Evolutionary conservation across 768 basidiomycete genomes (phyloP), one percentile per base, ranked within the genome.

Genomic region (Lactarius hengduanensis): DNA sequence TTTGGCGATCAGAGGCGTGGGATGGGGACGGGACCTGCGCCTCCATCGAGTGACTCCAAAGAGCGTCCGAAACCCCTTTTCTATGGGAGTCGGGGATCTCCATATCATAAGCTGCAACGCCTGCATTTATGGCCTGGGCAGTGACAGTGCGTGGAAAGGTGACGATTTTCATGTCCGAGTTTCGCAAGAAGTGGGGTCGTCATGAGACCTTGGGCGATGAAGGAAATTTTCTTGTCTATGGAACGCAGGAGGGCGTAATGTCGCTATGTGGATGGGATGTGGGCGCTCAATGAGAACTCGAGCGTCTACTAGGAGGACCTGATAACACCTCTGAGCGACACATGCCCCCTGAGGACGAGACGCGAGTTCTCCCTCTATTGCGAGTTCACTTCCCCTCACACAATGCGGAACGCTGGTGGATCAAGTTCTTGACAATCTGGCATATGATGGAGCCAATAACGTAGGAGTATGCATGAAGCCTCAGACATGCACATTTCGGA

Each of bases 111-210:
- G 16, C 41, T 41, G 41, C 41, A 41, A 41, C 41, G 1, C 15
- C 40, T 18, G 20, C 20, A 45, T n/a, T n/a, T 4, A n/a, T 10
- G 26, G 13, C 28, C 43, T 47, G 43, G 30, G 7, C 18, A 59
- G 59, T 15, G 45, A n/a, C 28, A 32, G 38, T 18, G 32, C 7
- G 9, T 32, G 28, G 26, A 40, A 38, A 32, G 6, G 10, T 4
- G 20, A 20, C 32, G 30, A 56, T 28, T 32, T 57, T 58, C 57
- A 58, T 58, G 36, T 58, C 57, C 57, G 57, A 36, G 36, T 20
- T 16, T 26, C 57, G n/a, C 57, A 26, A 36, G 57, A 58, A 34
- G 34, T 36, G 20, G 20, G 36, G 57, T 38, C 30, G 54, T 55
- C 20, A 55, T 32, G 54, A 32, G 30, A 55, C 54, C 7, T 15